These are phyloP conservation scores for Mucor plumbeus DNA, from an alignment of 371 early-diverging fungal species.

Conservation along the genomic window DNA sequence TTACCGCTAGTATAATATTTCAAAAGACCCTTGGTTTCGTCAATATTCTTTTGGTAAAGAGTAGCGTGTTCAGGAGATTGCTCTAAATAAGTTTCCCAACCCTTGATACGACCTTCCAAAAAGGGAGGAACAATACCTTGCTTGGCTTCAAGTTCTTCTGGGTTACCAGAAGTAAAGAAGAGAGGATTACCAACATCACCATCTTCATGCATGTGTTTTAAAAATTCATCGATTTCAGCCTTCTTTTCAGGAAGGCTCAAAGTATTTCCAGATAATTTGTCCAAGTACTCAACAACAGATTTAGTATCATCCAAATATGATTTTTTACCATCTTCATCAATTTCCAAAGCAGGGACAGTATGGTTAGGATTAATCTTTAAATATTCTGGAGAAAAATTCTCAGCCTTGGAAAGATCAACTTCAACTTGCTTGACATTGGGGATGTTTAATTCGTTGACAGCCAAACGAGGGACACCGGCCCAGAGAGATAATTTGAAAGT, in stretches of 20 bases:
- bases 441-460: slow-evolving; percentile 34
- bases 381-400: slow-evolving; percentile 41
- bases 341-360: slow-evolving; percentile 40
- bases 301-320: slow-evolving; percentile 24
- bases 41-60: slow-evolving; percentile 32
- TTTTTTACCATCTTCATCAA: slow-evolving; percentile 26
- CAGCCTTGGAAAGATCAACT: slow-evolving; percentile 44
- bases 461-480: slow-evolving; percentile 39
- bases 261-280: slow-evolving; percentile 22
- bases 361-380: slow-evolving; percentile 39
- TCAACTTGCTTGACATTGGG: slow-evolving; percentile 31
- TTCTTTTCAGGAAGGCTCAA: slow-evolving; percentile 23
- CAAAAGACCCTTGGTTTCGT: slow-evolving; percentile 24
- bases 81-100: slow-evolving; percentile 28
- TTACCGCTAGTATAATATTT: slow-evolving; percentile 23
- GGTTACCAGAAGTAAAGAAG: slow-evolving; percentile 38
- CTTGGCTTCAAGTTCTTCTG: slow-evolving; percentile 33
- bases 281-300: slow-evolving; percentile 29
- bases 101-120: slow-evolving; percentile 37
- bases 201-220: slow-evolving; percentile 37
- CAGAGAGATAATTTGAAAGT: slow-evolving; percentile 43
- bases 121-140: slow-evolving; percentile 29
- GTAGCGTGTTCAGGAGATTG: slow-evolving; percentile 30
- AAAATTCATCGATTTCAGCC: slow-evolving; percentile 25
- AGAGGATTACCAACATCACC: slow-evolving; percentile 41